Evolutionary conservation across 805 yeast species (phyloP).

Genomic region (Yamadazyma philogaea): DNA sequence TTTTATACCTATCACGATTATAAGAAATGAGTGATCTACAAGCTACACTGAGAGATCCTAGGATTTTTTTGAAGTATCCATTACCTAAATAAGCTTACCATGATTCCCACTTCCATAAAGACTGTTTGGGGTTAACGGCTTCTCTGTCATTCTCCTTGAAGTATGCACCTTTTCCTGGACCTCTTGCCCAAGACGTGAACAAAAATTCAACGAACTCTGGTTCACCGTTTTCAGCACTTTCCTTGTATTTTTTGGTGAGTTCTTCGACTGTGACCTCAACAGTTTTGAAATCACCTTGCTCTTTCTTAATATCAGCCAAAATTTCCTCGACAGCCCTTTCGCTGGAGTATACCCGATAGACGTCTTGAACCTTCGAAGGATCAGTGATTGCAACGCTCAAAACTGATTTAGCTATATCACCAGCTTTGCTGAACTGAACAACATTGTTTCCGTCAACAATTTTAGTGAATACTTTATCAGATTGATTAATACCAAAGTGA

Average conservation of each 20-base stretch:
- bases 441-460: constrained; percentile 39
- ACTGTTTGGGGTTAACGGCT: constrained; percentile 35
- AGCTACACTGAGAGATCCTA: too few species aligned
- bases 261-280: constrained; percentile 25
- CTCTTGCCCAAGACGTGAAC: constrained; percentile 14
- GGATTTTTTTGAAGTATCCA: too few species aligned
- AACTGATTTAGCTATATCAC: constrained; percentile 44
- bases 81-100: not conserved
- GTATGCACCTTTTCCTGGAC: constrained; percentile 20
- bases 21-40: too few species aligned
- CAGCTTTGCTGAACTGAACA: constrained; percentile 33
- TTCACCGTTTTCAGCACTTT: constrained; percentile 25
- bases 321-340: constrained; percentile 37
- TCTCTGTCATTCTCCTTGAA: constrained; percentile 27
- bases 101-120: constrained; percentile 34
- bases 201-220: constrained; percentile 39
- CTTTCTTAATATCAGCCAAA: constrained; percentile 37
- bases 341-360: constrained; percentile 42
- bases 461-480: constrained; percentile 27
- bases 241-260: constrained; percentile 27
- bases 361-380: constrained; percentile 41
- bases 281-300: constrained; percentile 32
- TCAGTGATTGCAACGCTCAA: constrained; percentile 41
- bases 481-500: constrained; percentile 37
- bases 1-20: too few species aligned